These are phyloP conservation scores for Umbelopsis sp. DNA, from an alignment of 192 early-diverging fungal species.

Conservation along the genomic window DNA sequence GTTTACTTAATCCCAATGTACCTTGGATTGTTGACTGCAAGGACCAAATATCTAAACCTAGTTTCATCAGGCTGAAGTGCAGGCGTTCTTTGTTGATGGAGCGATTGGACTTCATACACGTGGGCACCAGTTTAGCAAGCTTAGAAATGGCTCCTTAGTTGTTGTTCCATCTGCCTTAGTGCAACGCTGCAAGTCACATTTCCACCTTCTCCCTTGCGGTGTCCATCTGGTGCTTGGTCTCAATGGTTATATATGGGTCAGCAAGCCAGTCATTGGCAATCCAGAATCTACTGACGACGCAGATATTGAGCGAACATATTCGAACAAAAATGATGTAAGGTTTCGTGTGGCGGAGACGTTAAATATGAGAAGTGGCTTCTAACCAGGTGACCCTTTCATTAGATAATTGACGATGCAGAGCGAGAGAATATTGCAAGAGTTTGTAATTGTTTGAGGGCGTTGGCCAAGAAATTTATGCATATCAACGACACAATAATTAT, in stretches of 20 bases:
- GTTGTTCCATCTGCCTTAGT: conserved; percentile 86
- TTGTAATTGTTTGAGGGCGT: conserved; percentile 81
- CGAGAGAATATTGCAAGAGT: conserved; percentile 88
- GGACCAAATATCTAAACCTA: not conserved
- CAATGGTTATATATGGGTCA: conserved; percentile 97
- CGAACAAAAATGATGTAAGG: conserved; percentile 84
- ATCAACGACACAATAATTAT: conserved; percentile 91
- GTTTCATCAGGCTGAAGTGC: conserved; percentile 37
- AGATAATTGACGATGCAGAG: conserved; percentile 64
- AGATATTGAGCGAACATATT: conserved; percentile 85
- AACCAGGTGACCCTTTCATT: not conserved
- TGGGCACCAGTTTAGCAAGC: conserved; percentile 72
- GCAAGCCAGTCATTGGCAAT: conserved; percentile 64
- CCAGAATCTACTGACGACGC: conserved; percentile 60
- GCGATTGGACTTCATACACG: conserved; percentile 88
- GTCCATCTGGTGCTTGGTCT: conserved; percentile 93
- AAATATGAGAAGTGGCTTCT: not conserved
- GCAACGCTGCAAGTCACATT: conserved; percentile 93
- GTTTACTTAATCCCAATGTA: not conserved
- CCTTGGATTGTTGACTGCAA: not conserved
- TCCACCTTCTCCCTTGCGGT: conserved; percentile 87
- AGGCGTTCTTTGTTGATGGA: conserved; percentile 83
- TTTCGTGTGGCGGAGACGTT: not conserved
- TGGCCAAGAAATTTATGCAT: conserved; percentile 75
- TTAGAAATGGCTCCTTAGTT: conserved; percentile 73